Evolutionary conservation across 225 moss, liverwort and hornwort species (phyloP).

Genomic region (Straminergon stramineum): DNA sequence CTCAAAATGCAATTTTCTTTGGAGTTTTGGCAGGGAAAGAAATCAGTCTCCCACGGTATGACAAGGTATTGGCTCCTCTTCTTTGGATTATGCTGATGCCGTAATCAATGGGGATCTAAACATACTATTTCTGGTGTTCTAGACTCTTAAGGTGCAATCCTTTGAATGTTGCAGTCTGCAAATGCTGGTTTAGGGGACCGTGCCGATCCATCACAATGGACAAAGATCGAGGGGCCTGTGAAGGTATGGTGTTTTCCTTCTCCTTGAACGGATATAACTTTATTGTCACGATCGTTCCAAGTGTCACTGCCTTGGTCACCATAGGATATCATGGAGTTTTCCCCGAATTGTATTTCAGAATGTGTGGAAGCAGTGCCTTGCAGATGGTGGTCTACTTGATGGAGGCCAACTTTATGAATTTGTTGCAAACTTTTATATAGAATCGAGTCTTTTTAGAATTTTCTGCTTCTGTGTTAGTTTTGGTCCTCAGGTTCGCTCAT

Average conservation of each 20-base stretch:
- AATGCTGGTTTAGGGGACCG: conserved; percentile 71
- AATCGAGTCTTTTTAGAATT: not conserved
- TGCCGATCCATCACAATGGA: conserved; percentile 60
- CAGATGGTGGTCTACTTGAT: not conserved
- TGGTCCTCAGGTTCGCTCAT: not conserved
- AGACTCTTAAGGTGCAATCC: not conserved
- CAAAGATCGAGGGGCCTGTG: conserved; percentile 63
- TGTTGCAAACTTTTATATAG: not conserved
- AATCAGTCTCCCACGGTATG: conserved; percentile 58
- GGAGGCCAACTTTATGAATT: not conserved
- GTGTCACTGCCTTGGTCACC: not conserved
- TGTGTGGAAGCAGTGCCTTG: not conserved
- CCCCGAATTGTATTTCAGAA: not conserved
- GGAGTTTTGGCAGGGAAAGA: conserved; percentile 40
- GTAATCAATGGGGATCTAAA: not conserved
- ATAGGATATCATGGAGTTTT: not conserved
- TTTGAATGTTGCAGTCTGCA: conserved; percentile 53
- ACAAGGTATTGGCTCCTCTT: conserved; percentile 51
- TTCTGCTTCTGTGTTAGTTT: not conserved
- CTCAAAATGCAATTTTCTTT: not conserved
- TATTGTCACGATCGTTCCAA: not conserved
- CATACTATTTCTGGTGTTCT: not conserved
- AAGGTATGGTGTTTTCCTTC: conserved; percentile 28
- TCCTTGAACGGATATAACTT: not conserved
- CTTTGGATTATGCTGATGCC: not conserved